Conservation (phyloP, 2,329 filamentous ascomycete species). For the Ceratocystis destructans region DNA sequence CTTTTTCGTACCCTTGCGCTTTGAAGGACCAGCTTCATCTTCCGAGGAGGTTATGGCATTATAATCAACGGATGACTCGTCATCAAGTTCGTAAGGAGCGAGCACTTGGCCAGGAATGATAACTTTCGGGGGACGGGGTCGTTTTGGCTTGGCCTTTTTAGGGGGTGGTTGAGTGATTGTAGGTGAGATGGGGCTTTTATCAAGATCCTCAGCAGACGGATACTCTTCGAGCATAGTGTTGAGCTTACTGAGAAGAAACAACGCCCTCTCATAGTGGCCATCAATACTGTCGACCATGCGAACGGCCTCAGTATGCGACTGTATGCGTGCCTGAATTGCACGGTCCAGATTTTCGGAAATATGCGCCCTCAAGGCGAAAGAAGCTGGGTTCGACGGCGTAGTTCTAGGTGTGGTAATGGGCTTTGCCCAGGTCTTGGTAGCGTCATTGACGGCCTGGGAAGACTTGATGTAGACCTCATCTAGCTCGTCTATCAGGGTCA, state of each 20-base stretch:
- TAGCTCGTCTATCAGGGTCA: conserved; percentile 51
- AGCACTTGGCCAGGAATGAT: conserved; percentile 54
- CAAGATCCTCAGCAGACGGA: conserved; percentile 37
- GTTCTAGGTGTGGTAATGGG: conserved; percentile 32
- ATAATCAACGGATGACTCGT: conserved; percentile 42
- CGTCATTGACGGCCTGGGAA: conserved; percentile 40
- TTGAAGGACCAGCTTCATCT: conserved; percentile 33
- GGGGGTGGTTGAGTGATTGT: not conserved
- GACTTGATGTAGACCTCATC: conserved; percentile 45
- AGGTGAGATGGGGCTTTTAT: conserved; percentile 19
- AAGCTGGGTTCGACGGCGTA: conserved; percentile 30
- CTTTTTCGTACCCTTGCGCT: conserved; percentile 24
- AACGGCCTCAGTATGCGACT: conserved; percentile 46
- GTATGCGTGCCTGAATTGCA: conserved; percentile 42
- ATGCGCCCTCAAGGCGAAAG: conserved; percentile 41
- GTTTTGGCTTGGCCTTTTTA: conserved; percentile 16
- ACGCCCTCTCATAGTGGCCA: conserved; percentile 19
- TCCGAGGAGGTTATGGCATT: conserved; percentile 30
- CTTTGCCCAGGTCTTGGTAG: conserved; percentile 43
- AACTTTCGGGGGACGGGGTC: conserved; percentile 40
- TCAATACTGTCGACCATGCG: conserved; percentile 46
- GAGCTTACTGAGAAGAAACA: conserved; percentile 31
- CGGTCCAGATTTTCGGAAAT: conserved; percentile 46
- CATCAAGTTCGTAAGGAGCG: conserved; percentile 51
- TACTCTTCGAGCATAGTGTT: conserved; percentile 48